Percentiles rank a stretch among this genome's conserved stretches.
Evolutionary conservation across 768 basidiomycete species (phyloP).

Genomic region (Termitomyces sp.): DNA sequence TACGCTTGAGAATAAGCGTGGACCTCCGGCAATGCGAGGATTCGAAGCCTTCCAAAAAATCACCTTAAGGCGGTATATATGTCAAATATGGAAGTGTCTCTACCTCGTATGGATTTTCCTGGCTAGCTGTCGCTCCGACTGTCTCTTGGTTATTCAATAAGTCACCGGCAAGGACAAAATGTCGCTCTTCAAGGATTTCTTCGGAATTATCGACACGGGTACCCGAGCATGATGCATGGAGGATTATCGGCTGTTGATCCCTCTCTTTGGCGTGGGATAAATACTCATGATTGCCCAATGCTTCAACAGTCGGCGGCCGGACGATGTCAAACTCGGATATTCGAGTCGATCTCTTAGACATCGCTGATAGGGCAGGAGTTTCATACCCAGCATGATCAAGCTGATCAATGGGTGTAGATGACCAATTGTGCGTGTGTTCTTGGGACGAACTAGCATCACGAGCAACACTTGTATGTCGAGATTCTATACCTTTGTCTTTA

Average conservation of each 20-base stretch:
- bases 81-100: not conserved
- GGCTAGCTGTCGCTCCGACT: not conserved
- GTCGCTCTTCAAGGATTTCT: not conserved
- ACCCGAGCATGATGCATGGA: not conserved
- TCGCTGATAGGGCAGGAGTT: conserved; percentile 21
- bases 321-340: conserved; percentile 38
- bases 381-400: not conserved
- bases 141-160: not conserved
- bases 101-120: not conserved
- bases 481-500: too few relatives aligned
- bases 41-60: not conserved
- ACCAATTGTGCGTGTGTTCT: not conserved
- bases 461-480: too few relatives aligned
- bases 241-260: not conserved
- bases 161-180: too few relatives aligned
- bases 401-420: too few relatives aligned
- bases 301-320: conserved; percentile 23
- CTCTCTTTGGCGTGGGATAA: too few relatives aligned
- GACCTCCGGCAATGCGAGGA: not conserved
- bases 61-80: not conserved
- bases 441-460: not conserved
- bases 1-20: not conserved
- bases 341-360: conserved; percentile 31
- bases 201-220: not conserved
- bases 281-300: not conserved